Evolutionary conservation across 202 grass and related monocot species (phyloP).

Genomic region (Zizania palustris): DNA sequence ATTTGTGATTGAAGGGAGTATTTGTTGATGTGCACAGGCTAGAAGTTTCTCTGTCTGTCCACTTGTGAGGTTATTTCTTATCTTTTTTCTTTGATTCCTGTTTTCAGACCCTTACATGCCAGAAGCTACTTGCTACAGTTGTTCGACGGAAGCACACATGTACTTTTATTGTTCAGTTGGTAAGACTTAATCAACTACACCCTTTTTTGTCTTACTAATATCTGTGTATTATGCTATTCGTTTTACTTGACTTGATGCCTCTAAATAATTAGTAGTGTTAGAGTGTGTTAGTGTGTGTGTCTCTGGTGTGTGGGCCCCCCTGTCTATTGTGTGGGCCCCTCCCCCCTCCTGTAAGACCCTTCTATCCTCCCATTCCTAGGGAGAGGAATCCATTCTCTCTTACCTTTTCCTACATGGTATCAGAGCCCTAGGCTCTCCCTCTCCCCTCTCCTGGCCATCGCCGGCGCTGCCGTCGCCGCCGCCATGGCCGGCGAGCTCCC

Average conservation of each 20-base stretch:
- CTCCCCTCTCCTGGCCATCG: too few species aligned
- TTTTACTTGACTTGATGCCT: constrained; percentile 19
- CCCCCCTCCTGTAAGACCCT: too few species aligned
- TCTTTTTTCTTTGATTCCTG: constrained; percentile 56
- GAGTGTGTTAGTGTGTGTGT: too few species aligned
- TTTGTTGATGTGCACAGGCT: constrained; percentile 25
- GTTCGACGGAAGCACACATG: constrained; percentile 83
- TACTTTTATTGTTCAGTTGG: constrained; percentile 80
- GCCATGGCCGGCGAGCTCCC: too few species aligned
- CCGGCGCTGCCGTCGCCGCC: too few species aligned
- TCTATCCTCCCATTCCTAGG: too few species aligned
- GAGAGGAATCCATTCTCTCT: too few species aligned
- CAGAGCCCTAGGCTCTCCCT: too few species aligned
- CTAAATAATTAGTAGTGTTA: background rate
- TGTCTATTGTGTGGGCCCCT: too few species aligned
- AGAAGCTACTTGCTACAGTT: constrained; percentile 85
- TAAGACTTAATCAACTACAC: constrained; percentile 49
- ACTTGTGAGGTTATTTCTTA: constrained; percentile 35
- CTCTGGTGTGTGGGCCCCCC: too few species aligned
- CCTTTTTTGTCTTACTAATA: constrained; percentile 17
- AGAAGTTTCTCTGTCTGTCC: constrained; percentile 26
- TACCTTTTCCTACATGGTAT: too few species aligned
- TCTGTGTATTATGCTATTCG: background rate
- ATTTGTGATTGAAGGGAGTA: constrained; percentile 7
- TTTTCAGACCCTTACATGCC: constrained; percentile 80